These are phyloP conservation scores for Fallopia convolvulus DNA, from an alignment of 148 eudicot species.

Conservation along the genomic window DNA sequence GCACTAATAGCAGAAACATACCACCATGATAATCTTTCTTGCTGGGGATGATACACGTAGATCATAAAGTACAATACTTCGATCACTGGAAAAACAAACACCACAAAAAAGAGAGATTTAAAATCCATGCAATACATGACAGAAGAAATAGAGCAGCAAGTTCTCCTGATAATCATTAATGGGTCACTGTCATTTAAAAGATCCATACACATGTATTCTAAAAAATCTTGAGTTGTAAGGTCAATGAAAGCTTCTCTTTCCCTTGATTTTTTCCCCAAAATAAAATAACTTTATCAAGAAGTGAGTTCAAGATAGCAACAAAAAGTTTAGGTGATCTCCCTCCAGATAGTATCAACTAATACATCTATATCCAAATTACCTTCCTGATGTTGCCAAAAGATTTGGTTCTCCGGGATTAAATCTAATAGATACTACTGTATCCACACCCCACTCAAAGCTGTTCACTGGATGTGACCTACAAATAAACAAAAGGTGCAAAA, in stretches of 20 bases:
- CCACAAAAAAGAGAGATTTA: background rate
- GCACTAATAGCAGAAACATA: constrained; percentile 16
- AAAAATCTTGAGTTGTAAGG: background rate
- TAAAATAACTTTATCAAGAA: background rate
- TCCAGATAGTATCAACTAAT: background rate
- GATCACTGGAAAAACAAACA: constrained; percentile 50
- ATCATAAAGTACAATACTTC: constrained; percentile 89
- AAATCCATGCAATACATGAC: constrained; percentile 5
- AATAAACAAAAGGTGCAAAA: background rate
- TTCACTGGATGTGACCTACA: constrained; percentile 91
- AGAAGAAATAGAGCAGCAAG: background rate
- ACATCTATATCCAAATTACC: constrained; percentile 31
- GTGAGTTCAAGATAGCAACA: background rate
- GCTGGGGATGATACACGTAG: constrained; percentile 74
- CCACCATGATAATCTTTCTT: constrained; percentile 85
- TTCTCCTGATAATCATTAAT: background rate
- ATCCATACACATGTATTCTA: background rate
- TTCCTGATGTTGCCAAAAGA: constrained; percentile 80
- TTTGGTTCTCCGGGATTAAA: constrained; percentile 94
- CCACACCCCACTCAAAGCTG: constrained; percentile 86
- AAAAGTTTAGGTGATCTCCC: background rate
- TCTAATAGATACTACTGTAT: constrained; percentile 76
- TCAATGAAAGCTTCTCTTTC: background rate
- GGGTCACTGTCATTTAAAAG: background rate
- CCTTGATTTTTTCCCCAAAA: background rate